Evolutionary conservation across 805 yeast species (phyloP).

Genomic region (Isabelozyma rhagii): DNA sequence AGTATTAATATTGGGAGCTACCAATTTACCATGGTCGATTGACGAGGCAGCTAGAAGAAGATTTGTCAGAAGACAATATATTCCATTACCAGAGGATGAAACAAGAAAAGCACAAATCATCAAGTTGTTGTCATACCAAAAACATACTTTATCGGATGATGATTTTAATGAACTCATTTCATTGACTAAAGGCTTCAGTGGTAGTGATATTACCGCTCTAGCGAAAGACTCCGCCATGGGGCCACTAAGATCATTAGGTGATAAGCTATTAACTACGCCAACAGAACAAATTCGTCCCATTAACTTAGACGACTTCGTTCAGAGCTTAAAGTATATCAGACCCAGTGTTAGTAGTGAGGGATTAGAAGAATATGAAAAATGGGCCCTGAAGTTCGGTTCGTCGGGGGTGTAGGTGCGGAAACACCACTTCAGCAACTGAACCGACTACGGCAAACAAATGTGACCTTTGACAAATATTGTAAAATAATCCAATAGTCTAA

Average conservation of each 20-base stretch:
- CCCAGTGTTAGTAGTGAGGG: constrained; percentile 90
- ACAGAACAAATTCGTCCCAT: constrained; percentile 79
- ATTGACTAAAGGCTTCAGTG: constrained; percentile 80
- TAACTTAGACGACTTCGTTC: constrained; percentile 65
- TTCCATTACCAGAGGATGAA: constrained; percentile 87
- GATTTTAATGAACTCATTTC: constrained; percentile 61
- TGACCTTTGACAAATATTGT: too few relatives aligned
- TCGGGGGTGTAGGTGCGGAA: constrained; percentile 60
- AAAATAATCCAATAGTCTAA: too few relatives aligned
- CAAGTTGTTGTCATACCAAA: constrained; percentile 67
- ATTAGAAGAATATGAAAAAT: constrained; percentile 72
- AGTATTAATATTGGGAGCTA: constrained; percentile 89
- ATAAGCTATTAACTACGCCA: constrained; percentile 63
- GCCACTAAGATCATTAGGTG: constrained; percentile 87
- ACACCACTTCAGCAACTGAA: too few relatives aligned
- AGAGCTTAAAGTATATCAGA: constrained; percentile 72
- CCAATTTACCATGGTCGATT: constrained; percentile 94
- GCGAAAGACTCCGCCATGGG: constrained; percentile 99
- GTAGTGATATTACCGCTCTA: constrained; percentile 87
- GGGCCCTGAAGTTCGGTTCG: constrained; percentile 87
- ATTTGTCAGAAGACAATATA: constrained; percentile 87
- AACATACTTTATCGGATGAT: constrained; percentile 59
- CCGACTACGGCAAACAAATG: too few relatives aligned
- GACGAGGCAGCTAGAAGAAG: constrained; percentile 96
- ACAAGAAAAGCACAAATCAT: constrained; percentile 71